A percentile compares a stretch with the other conserved stretches of the same genome.
phyloP scores from a whole-genome alignment of 2,329 filamentous ascomycete genomes.

The Dothiorella sarmentorum region DNA sequence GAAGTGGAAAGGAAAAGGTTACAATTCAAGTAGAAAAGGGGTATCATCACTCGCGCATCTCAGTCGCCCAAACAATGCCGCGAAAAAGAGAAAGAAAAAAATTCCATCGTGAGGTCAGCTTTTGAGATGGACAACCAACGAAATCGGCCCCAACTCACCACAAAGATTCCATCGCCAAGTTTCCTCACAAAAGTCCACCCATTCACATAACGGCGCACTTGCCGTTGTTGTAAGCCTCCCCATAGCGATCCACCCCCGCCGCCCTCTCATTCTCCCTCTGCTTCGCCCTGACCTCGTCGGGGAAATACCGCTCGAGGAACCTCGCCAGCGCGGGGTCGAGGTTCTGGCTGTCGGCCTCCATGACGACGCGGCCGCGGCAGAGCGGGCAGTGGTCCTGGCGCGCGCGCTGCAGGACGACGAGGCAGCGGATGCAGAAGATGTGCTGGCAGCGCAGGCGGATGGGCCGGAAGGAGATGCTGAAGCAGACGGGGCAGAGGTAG shows the following conservation, averaged over 20 bases:
- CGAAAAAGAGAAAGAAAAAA: too few relatives aligned
- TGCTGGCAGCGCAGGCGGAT: slow-evolving; percentile 73
- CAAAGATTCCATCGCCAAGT: too few relatives aligned
- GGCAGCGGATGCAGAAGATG: slow-evolving; percentile 78
- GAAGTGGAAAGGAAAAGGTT: too few relatives aligned
- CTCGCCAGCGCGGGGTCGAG: slow-evolving; percentile 61
- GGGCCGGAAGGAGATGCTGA: slow-evolving; percentile 74
- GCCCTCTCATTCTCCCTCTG: slow-evolving; percentile 69
- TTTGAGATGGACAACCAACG: too few relatives aligned
- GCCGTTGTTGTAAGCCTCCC: slow-evolving; percentile 59
- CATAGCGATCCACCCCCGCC: slow-evolving; percentile 69
- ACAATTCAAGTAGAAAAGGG: too few relatives aligned
- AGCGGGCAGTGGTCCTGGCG: slow-evolving; percentile 69
- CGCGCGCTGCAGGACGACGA: slow-evolving; percentile 73
- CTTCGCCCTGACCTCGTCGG: slow-evolving; percentile 63
- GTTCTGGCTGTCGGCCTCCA: slow-evolving; percentile 65
- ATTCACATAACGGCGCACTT: slow-evolving; percentile 62
- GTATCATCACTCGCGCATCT: too few relatives aligned
- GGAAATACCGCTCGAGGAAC: slow-evolving; percentile 74
- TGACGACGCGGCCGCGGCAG: slow-evolving; percentile 68
- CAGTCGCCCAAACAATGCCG: too few relatives aligned
- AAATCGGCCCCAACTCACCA: too few relatives aligned
- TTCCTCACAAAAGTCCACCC: too few relatives aligned
- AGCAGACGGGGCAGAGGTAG: slow-evolving; percentile 78
- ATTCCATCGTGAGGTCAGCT: too few relatives aligned